phyloP scores from a whole-genome alignment of 805 yeast genomes.

The Kodamaea restingae region DNA sequence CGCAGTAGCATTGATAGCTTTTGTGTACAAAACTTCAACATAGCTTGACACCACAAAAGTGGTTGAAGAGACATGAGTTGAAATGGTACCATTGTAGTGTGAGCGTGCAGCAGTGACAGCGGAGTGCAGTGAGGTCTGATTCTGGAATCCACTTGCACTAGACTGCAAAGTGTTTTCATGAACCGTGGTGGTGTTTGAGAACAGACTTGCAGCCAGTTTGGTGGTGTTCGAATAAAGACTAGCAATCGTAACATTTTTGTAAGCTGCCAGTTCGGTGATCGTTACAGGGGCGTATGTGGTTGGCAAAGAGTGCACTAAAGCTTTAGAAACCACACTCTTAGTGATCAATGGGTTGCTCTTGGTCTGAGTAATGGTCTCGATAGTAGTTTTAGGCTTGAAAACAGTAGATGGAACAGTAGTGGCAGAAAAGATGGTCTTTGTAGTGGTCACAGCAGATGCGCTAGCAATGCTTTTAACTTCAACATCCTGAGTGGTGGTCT shows the following conservation, averaged over 20 bases:
- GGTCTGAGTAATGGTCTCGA: constrained; percentile 20
- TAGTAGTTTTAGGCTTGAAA: constrained; percentile 16
- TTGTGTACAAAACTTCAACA: background rate
- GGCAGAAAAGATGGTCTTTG: constrained; percentile 25
- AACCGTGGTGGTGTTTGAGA: too few species aligned
- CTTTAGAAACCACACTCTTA: constrained; percentile 19
- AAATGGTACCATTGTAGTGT: too few species aligned
- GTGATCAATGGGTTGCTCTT: constrained; percentile 28
- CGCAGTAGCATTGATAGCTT: background rate
- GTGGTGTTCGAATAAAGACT: background rate
- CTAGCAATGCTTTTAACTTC: constrained; percentile 9
- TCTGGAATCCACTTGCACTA: too few species aligned
- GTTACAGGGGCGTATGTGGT: constrained; percentile 18
- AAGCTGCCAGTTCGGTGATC: background rate
- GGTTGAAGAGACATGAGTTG: background rate
- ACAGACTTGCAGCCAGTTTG: too few species aligned
- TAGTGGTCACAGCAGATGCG: constrained; percentile 26
- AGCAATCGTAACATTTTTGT: background rate
- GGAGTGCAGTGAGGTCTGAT: too few species aligned
- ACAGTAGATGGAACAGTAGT: constrained; percentile 22
- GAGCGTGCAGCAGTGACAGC: too few species aligned
- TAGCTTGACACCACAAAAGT: background rate
- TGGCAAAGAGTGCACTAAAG: constrained; percentile 22
- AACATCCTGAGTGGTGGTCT: constrained; percentile 19
- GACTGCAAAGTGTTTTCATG: too few species aligned